These are phyloP conservation scores for Corymbia citriodora DNA, from an alignment of 441 rosid genomes.

Conservation along the genomic window DNA sequence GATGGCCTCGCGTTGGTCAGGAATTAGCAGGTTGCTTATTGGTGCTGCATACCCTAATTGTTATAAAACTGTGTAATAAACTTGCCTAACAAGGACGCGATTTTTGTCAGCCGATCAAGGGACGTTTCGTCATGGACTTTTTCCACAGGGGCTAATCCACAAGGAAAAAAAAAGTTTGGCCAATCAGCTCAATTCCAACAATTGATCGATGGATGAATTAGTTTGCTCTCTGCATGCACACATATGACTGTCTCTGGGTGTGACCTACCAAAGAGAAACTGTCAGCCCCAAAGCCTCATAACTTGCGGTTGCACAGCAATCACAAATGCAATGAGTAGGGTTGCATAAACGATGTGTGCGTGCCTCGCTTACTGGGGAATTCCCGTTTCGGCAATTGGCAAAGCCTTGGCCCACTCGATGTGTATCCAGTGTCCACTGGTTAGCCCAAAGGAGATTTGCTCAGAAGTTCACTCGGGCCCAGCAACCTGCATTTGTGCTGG, in stretches of 20 bases:
- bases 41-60: not conserved
- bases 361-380: not conserved
- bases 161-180: not conserved
- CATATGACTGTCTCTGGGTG: not conserved
- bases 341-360: not conserved
- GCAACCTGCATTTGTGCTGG: not conserved
- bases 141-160: not conserved
- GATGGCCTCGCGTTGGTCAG: not conserved
- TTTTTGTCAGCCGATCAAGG: not conserved
- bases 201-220: not conserved
- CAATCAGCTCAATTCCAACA: not conserved
- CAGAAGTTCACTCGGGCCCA: not conserved
- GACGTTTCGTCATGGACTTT: not conserved
- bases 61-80: no score
- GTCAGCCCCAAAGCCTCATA: not conserved
- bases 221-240: not conserved
- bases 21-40: not conserved
- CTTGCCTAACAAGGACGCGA: not conserved
- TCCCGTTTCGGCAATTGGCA: not conserved
- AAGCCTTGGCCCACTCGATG: not conserved
- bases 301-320: not conserved
- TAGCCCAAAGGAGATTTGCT: not conserved
- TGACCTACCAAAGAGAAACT: not conserved
- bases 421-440: not conserved
- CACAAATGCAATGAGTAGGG: no score